Conservation (phyloP, 1,284 basidiomycete genomes). For the Erythrobasidium hasegawianum region DNA sequence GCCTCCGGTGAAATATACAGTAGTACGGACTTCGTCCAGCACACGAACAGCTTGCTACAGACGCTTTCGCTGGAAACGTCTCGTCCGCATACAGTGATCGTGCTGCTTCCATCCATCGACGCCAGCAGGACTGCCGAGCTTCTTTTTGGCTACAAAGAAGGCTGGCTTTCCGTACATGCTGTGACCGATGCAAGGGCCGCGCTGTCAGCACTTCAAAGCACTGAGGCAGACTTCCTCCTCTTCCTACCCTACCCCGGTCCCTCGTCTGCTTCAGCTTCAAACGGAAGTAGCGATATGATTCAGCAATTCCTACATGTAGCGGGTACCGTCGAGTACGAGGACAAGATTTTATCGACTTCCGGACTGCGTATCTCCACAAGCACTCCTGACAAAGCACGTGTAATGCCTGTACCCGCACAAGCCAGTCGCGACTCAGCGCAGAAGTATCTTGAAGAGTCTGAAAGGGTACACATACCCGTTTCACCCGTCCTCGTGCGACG, state of each 20-base stretch:
- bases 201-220: background rate
- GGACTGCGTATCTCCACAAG: background rate
- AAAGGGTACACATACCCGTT: constrained; percentile 1
- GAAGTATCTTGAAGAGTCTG: background rate
- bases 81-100: too few species aligned
- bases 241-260: background rate
- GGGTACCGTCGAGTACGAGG: constrained; percentile 5
- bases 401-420: background rate
- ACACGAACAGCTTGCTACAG: too few species aligned
- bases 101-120: background rate
- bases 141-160: background rate
- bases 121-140: background rate
- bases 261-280: too few species aligned
- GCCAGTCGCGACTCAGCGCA: background rate
- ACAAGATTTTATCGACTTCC: background rate
- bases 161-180: background rate
- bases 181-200: background rate
- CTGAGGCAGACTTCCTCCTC: constrained; percentile 5
- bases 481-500: background rate
- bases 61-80: too few species aligned
- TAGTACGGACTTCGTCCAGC: too few species aligned
- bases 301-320: constrained; percentile 7
- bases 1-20: background rate
- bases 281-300: too few species aligned
- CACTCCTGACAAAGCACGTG: background rate